Percentiles rank a stretch among this genome's conserved stretches.
Conservation (phyloP, 176 grass and related monocot species). For the Themeda triandra region DNA sequence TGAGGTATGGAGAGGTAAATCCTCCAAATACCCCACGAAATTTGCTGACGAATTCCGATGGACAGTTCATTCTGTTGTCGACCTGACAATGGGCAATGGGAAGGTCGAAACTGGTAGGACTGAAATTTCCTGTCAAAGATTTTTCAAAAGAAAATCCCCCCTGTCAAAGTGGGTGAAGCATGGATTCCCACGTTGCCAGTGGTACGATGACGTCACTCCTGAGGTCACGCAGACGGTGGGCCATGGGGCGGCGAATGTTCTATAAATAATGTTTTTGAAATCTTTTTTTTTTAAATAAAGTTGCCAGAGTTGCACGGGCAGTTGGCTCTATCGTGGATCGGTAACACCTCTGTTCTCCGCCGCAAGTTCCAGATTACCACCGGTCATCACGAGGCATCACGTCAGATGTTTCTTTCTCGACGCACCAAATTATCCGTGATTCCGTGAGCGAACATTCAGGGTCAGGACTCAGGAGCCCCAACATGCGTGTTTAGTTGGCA, state of each 20-base stretch:
- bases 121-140: not conserved
- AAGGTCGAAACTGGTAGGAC: not conserved
- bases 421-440: not conserved
- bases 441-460: constrained; percentile 11
- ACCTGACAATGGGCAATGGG: not conserved
- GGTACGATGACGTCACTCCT: not conserved
- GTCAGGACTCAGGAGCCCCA: not conserved
- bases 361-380: not conserved
- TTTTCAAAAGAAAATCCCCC: not conserved
- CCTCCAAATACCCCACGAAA: not conserved
- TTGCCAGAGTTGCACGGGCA: not conserved
- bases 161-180: constrained; percentile 7
- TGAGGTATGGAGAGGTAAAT: not conserved
- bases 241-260: constrained; percentile 11
- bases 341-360: not conserved
- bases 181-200: not conserved
- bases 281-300: not conserved
- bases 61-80: not conserved
- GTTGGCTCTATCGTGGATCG: not conserved
- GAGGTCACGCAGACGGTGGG: constrained; percentile 15
- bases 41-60: not conserved
- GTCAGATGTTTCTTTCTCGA: not conserved
- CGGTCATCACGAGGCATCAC: not conserved
- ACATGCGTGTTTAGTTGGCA: not conserved
- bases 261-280: not conserved